Base-by-base conservation (phyloP, 2,329 filamentous ascomycete species). In the Trichoderma harzianum region DNA sequence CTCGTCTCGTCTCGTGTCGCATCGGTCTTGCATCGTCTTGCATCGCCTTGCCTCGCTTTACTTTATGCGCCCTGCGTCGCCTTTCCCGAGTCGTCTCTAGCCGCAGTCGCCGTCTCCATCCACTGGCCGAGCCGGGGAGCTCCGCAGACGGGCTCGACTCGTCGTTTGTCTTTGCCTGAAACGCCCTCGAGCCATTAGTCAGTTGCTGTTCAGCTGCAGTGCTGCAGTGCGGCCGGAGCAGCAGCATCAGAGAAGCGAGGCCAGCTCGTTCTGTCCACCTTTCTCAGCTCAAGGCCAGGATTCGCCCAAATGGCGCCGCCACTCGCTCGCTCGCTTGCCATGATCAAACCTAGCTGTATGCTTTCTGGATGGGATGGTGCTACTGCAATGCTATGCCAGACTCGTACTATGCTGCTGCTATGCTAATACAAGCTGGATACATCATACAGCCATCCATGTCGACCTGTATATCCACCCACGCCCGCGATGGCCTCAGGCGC, bases 81-180 rank as follows among this genome's bases (percentile, higher is more conserved):
- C 61, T 47, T 65, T 58, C 69, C 51, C 61, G 39, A 55, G 7
- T 34, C 36, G 34, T 32, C 30, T 32, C 14, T 51, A 32, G 53
- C 55, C 34, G 16, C n/a, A 24, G 34, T 57, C 51, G 51, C 66
- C 36, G 7, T 36, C 55, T 69, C 39, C 57, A 28, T 69, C 36
- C 5, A 30, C 57, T 69, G 39, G 55, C 34, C 51, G 28, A 60
- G 55, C 66, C 26, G 55, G 66, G 39, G 28, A 53, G 57, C 66
- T 69, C 66, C 66, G 66, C 66, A 53, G 12, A n/a, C 26, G n/a
- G 63, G 43, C 63, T 66, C 63, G 63, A 66, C 63, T 47, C 57
- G 66, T 51, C 57, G 47, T 21, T 60, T 69, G 57, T 69, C 66
- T 69, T 36, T 69, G 65, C 65, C 65, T 69, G 66, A 66, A 57